Evolutionary conservation across 208 protist species (phyloP).

Genomic region (Lotmaria passim): DNA sequence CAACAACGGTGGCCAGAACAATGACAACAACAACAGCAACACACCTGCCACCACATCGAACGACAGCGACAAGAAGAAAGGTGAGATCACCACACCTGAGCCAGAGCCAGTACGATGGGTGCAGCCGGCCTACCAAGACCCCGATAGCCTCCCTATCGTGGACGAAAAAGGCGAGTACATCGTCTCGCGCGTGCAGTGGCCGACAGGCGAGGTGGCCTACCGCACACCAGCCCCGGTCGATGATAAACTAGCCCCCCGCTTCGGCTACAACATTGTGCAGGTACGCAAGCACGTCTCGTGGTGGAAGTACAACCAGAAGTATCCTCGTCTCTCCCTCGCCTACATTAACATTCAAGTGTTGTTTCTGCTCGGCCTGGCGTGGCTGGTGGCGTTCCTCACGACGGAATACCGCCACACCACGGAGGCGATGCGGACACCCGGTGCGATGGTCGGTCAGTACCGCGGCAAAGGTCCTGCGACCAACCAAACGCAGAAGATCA

Average conservation of each 20-base stretch:
- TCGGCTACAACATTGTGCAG: conserved; percentile 89
- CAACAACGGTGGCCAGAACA: no score
- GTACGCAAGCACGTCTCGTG: conserved; percentile 88
- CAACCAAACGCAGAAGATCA: conserved; percentile 70
- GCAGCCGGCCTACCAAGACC: conserved; percentile 51
- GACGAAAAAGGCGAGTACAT: conserved; percentile 86
- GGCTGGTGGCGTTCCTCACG: conserved; percentile 77
- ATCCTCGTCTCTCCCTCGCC: conserved; percentile 77
- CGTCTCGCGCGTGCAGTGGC: conserved; percentile 85
- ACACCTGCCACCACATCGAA: background rate
- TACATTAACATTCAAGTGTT: conserved; percentile 88
- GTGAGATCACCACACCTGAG: conserved; percentile 32
- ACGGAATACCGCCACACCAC: conserved; percentile 67
- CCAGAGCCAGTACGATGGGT: conserved; percentile 75
- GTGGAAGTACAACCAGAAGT: conserved; percentile 90
- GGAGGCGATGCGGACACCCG: conserved; percentile 82
- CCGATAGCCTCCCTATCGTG: conserved; percentile 55
- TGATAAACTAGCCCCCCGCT: conserved; percentile 75
- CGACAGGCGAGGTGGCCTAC: conserved; percentile 85
- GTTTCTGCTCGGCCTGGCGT: conserved; percentile 77
- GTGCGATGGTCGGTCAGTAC: conserved; percentile 86
- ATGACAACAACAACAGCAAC: background rate
- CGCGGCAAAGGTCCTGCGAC: conserved; percentile 68
- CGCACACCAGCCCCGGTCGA: conserved; percentile 69
- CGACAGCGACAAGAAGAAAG: background rate